A percentile compares a stretch with the other conserved stretches of the same genome.
phyloP scores from a whole-genome alignment of 768 basidiomycete species.

The Leucocoprinus leucothites region DNA sequence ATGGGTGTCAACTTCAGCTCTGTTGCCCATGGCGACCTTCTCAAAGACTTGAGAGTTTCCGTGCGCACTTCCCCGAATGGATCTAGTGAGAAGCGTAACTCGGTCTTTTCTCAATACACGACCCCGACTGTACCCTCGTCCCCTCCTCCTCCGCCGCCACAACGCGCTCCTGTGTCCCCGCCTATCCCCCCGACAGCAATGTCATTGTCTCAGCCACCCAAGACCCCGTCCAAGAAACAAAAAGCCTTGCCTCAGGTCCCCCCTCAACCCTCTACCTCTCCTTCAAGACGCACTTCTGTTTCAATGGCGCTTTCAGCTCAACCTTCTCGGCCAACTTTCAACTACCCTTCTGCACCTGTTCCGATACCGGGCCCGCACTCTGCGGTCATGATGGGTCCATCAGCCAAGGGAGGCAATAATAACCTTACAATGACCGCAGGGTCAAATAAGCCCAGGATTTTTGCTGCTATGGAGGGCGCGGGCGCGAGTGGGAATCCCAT shows the following conservation, averaged over 20 bases:
- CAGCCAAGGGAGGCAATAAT: constrained; percentile 21
- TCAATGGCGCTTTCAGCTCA: too few species aligned
- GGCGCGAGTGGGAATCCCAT: not conserved
- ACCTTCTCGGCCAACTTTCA: too few species aligned
- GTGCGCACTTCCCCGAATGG: too few species aligned
- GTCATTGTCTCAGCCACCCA: not conserved
- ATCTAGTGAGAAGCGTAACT: not conserved
- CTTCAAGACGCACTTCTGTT: too few species aligned
- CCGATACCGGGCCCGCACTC: constrained; percentile 21
- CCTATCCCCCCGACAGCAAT: not conserved
- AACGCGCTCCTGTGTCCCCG: not conserved
- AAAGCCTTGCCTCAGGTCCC: constrained; percentile 7
- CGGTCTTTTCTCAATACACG: not conserved
- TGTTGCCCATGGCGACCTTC: not conserved
- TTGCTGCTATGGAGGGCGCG: constrained; percentile 46
- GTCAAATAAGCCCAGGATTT: constrained; percentile 57
- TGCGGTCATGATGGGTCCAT: constrained; percentile 18
- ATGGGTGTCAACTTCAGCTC: constrained; percentile 9
- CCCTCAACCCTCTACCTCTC: not conserved
- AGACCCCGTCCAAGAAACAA: not conserved
- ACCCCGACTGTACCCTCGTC: not conserved
- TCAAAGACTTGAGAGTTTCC: too few species aligned
- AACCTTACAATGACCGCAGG: not conserved
- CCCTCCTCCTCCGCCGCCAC: not conserved
- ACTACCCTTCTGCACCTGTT: constrained; percentile 6